Percentiles rank a stretch among this genome's conserved stretches.
Conservation (phyloP, 139 green algal species). For the Desmodesmus armatus region DNA sequence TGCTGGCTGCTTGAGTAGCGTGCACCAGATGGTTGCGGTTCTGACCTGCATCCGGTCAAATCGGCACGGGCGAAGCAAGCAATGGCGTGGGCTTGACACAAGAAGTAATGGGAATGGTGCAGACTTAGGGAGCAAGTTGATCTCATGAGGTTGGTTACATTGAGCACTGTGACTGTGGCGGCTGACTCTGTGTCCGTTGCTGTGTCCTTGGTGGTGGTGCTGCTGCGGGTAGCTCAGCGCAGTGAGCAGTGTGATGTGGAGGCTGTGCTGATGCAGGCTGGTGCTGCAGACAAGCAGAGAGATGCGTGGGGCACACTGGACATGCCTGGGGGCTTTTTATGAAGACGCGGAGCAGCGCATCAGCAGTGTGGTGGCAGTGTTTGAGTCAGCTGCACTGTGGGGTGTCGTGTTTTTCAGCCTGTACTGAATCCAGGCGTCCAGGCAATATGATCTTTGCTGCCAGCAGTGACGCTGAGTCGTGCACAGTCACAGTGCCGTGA, state of each 20-base stretch:
- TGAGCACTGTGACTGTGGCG: not conserved
- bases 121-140: too few species aligned
- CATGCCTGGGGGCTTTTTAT: not conserved
- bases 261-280: conserved; percentile 25
- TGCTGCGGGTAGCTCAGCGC: conserved; percentile 35
- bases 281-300: not conserved
- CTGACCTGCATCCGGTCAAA: not conserved
- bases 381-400: too few species aligned
- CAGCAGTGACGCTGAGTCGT: too few species aligned
- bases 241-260: conserved; percentile 34
- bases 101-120: too few species aligned
- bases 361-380: not conserved
- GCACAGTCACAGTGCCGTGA: too few species aligned
- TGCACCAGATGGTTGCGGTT: too few species aligned
- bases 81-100: too few species aligned
- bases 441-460: too few species aligned
- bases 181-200: not conserved
- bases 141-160: not conserved
- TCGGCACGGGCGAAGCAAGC: too few species aligned
- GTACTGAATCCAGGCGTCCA: not conserved
- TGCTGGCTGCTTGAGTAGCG: too few species aligned
- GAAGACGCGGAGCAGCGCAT: not conserved
- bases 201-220: not conserved
- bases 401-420: not conserved
- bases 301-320: conserved; percentile 1